These are phyloP conservation scores for Teunomyces pallodes DNA, from an alignment of 805 yeast genomes.

Conservation along the genomic window DNA sequence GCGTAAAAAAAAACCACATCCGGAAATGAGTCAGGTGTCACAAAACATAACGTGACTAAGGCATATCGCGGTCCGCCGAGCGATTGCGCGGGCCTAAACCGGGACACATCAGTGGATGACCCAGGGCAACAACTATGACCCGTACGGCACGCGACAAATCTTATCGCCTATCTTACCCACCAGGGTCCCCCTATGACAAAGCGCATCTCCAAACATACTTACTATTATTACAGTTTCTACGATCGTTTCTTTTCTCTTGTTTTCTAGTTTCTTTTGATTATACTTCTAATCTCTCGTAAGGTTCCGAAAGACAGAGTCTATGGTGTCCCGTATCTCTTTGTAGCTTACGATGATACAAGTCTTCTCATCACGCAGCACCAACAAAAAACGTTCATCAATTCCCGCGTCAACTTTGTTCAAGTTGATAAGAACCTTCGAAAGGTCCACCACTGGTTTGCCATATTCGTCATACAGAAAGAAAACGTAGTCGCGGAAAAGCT, in stretches of 20 bases:
- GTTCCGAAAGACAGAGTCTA: slow-evolving; percentile 66
- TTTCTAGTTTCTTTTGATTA: neutral
- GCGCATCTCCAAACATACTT: too few species aligned
- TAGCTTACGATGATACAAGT: slow-evolving; percentile 82
- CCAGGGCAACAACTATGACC: neutral
- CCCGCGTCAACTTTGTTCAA: slow-evolving; percentile 93
- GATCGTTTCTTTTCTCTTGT: neutral
- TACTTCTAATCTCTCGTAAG: slow-evolving; percentile 18
- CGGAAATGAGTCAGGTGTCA: slow-evolving; percentile 4
- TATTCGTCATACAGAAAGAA: slow-evolving; percentile 79
- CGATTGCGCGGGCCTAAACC: neutral
- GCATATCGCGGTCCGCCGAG: neutral
- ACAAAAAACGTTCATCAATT: slow-evolving; percentile 72
- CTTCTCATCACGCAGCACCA: slow-evolving; percentile 82
- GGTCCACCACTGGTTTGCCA: slow-evolving; percentile 76
- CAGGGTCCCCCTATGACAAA: too few species aligned
- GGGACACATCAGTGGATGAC: neutral
- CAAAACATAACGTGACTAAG: slow-evolving; percentile 2
- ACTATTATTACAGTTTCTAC: neutral
- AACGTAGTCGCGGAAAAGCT: slow-evolving; percentile 76
- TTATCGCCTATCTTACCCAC: neutral
- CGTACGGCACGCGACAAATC: neutral
- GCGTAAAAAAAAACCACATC: neutral
- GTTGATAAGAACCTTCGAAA: slow-evolving; percentile 74
- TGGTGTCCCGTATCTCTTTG: slow-evolving; percentile 71